Evolutionary conservation across 805 yeast genomes (phyloP).

Genomic region (Wickerhamomyces hampshirensis): DNA sequence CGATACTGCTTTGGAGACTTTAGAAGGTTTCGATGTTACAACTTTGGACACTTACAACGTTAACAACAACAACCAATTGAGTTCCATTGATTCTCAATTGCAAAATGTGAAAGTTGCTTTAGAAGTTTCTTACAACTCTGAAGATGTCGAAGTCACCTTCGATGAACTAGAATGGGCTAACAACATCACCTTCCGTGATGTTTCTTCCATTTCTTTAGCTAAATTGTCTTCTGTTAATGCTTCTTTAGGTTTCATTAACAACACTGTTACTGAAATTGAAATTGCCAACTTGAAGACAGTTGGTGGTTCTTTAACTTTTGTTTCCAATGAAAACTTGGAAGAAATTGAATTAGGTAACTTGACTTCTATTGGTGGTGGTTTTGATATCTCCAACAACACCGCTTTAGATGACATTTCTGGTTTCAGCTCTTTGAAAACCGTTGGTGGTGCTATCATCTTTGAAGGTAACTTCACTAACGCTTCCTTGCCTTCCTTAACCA

Average conservation of each 20-base stretch:
- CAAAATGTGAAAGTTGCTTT: conserved; percentile 69
- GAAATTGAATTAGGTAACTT: conserved; percentile 65
- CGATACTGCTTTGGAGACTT: conserved; percentile 65
- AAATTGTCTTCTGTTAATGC: conserved; percentile 70
- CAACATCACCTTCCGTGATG: conserved; percentile 81
- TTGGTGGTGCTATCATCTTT: conserved; percentile 86
- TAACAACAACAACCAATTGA: conserved; percentile 86
- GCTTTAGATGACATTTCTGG: conserved; percentile 60
- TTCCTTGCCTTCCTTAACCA: conserved; percentile 63
- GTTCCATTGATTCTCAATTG: conserved; percentile 65
- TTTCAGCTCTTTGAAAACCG: conserved; percentile 65
- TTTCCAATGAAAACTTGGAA: conserved; percentile 68
- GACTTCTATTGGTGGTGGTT: conserved; percentile 86
- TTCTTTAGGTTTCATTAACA: conserved; percentile 76
- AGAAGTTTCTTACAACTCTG: conserved; percentile 83
- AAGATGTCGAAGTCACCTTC: conserved; percentile 62
- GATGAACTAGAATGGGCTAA: conserved; percentile 78
- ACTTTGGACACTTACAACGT: conserved; percentile 56
- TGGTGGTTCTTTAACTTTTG: conserved; percentile 79
- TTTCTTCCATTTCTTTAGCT: conserved; percentile 65
- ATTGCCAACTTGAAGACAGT: conserved; percentile 51
- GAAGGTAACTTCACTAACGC: conserved; percentile 80
- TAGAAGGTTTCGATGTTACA: conserved; percentile 59
- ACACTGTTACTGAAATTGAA: conserved; percentile 54
- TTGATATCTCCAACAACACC: conserved; percentile 82